Percentiles rank a stretch among this genome's conserved stretches.
Evolutionary conservation across 1,284 basidiomycete species (phyloP).

Genomic region (Xerocomus cyaneibrunnescens): DNA sequence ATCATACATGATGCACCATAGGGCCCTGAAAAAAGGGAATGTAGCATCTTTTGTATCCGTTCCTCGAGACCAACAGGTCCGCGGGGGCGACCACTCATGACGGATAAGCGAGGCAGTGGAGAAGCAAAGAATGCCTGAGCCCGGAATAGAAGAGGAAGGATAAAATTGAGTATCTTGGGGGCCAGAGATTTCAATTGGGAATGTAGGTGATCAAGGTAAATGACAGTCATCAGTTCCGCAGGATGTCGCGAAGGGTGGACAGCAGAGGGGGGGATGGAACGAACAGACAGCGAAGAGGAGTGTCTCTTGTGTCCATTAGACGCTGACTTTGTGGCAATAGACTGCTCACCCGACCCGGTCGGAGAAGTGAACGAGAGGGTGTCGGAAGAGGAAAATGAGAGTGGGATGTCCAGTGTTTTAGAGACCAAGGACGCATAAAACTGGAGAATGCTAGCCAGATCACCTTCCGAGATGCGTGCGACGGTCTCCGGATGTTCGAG

Average conservation of each 20-base stretch:
- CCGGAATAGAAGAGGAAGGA: conserved; percentile 72
- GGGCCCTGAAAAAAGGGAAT: conserved; percentile 58
- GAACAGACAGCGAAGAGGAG: conserved; percentile 34
- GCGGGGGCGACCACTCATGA: conserved; percentile 40
- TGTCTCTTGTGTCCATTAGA: conserved; percentile 54
- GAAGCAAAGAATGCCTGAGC: conserved; percentile 60
- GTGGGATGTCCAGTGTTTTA: conserved; percentile 45
- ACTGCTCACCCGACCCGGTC: conserved; percentile 29
- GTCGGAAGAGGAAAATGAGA: conserved; percentile 25
- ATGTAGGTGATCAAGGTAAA: conserved; percentile 64
- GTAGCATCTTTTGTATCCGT: conserved; percentile 54
- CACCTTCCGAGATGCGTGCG: conserved; percentile 57
- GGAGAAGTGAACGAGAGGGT: conserved; percentile 29
- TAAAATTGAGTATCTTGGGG: conserved; percentile 48
- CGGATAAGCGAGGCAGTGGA: conserved; percentile 62
- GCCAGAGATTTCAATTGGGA: conserved; percentile 58
- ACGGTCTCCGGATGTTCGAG: conserved; percentile 51
- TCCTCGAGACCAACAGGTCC: conserved; percentile 49
- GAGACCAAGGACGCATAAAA: conserved; percentile 62
- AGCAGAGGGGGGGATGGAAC: conserved; percentile 22
- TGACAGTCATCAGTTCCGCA: conserved; percentile 56
- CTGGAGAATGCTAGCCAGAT: conserved; percentile 49
- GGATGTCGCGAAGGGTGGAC: conserved; percentile 42
- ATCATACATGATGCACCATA: conserved; percentile 63
- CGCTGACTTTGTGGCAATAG: conserved; percentile 25